Base-by-base conservation (phyloP, 2,329 filamentous ascomycete species). In the Colletotrichum filicis region DNA sequence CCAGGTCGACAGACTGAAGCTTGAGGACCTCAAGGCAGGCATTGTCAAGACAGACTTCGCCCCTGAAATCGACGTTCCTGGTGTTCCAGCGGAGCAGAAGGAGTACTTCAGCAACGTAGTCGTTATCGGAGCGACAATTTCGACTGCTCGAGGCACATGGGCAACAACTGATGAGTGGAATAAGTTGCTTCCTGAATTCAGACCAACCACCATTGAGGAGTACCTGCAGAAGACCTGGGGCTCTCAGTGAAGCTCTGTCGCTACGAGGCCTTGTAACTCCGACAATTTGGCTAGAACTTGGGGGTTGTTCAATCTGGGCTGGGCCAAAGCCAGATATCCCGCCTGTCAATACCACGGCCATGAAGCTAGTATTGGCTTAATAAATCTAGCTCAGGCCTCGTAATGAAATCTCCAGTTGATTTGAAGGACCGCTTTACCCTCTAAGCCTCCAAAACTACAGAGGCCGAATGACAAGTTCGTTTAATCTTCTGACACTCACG, bases 131-230 rank as follows among this genome's bases (percentile, higher is more conserved):
- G 72, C 81, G 16, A 37, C 82, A 5, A 65, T 80, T n/a, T 75
- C 72, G 12, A 57, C 76, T 7, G 72, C 76, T 1, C 72, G 55
- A 4, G 77, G 76, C 0, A 76, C 73, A 0, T 79, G 76, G 75
- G 74, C 71, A 22, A 79, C 81, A 3, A 78, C 79, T 7, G 78
- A 83, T 66, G 78, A 79, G 66, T 82, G 79, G 78, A 84, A 84
- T 68, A 66, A 67, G 28, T 58, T 83, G 68, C 67, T 83, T 28
- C 81, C 82, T 2, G 80, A 82, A 32, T 81, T 79, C 62, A 68
- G 78, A 63, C 82, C 83, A 19, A 79, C 75, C 19, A 62, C 75
- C 6, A 72, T 75, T 0, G 80, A 81, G 61, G 77, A 80, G 1
- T 82, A 81, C 63, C 63, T 82, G 74, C 30, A 62, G 30, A 63